Evolutionary conservation across 2,329 filamentous ascomycete species (phyloP), one percentile per base, ranked within the genome.

Genomic region (Pestalotiopsis sp.): DNA sequence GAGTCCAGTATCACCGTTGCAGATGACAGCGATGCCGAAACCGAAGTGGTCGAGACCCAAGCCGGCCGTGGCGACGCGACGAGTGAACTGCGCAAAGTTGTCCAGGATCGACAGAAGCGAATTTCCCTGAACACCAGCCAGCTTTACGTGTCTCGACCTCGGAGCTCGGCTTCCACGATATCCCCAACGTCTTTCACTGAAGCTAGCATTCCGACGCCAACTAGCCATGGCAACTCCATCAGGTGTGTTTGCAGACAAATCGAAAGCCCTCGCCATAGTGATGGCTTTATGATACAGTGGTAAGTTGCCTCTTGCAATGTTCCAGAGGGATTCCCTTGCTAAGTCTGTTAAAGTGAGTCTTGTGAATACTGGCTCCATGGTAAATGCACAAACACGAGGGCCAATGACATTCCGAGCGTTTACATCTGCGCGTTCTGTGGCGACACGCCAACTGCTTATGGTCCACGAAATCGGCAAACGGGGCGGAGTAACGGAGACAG

Each of bases 321-420:
- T 27, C 27, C 38, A 38, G 23, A 58, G 36, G 57, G 57, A 20
- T 20, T 49, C 17, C 49, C 17, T 66, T 31, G 67, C 67, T 72
- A 66, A 76, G 70, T 61, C 12, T 58, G 41, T 60, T 64, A 20
- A 72, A 91, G 89, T 74, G 86, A 90, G 79, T 88, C 87, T 27
- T 91, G 89, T 75, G 88, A 91, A 73, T 86, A 89, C 81, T 90
- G 86, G 84, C 85, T 91, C 38, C 89, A 91, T 75, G 88, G 87
- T n/a, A 83, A 83, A 68, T 91, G 89, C 75, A 83, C 90, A 73
- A 88, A 88, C 70, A 86, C 91, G 70, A 86, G 84, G 60, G 83
- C 83, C 62, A 83, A 85, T 68, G 84, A 83, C n/a, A 83, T 88
- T 72, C 87, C 89, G 4, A 82, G 83, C 13, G 86, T 91, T 4